These are phyloP conservation scores for Helotiales sp. DNA, from an alignment of 2,329 filamentous ascomycete genomes.

Conservation along the genomic window DNA sequence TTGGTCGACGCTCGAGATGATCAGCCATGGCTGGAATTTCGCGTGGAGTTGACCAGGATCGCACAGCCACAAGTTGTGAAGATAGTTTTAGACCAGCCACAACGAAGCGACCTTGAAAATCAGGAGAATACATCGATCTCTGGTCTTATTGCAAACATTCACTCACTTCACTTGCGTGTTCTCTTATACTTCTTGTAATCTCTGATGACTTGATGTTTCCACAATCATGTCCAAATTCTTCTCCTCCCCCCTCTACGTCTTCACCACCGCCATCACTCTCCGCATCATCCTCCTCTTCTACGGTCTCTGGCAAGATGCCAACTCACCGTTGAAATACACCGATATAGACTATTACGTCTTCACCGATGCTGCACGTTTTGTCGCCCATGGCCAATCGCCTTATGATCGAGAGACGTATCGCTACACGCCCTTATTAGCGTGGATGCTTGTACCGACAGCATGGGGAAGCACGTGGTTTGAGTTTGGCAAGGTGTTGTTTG, in stretches of 20 bases:
- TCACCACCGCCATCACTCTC: conserved; percentile 60
- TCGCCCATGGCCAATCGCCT: conserved; percentile 67
- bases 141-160: background rate
- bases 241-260: conserved; percentile 47
- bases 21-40: background rate
- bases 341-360: conserved; percentile 99
- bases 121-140: background rate
- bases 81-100: no score
- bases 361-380: conserved; percentile 85
- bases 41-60: conserved; percentile 2
- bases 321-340: conserved; percentile 94
- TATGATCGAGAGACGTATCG: conserved; percentile 93
- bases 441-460: conserved; percentile 82
- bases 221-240: conserved; percentile 27
- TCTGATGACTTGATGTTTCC: background rate
- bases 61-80: no score
- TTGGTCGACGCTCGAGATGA: background rate
- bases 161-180: background rate
- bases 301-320: conserved; percentile 87
- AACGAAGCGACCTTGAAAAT: conserved; percentile 3
- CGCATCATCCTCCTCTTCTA: conserved; percentile 78
- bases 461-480: conserved; percentile 62
- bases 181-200: background rate
- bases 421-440: conserved; percentile 92
- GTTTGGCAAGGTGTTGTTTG: conserved; percentile 86